Base-by-base conservation (phyloP, 176 grass and related monocot genomes). In the Aegilops bicornis region DNA sequence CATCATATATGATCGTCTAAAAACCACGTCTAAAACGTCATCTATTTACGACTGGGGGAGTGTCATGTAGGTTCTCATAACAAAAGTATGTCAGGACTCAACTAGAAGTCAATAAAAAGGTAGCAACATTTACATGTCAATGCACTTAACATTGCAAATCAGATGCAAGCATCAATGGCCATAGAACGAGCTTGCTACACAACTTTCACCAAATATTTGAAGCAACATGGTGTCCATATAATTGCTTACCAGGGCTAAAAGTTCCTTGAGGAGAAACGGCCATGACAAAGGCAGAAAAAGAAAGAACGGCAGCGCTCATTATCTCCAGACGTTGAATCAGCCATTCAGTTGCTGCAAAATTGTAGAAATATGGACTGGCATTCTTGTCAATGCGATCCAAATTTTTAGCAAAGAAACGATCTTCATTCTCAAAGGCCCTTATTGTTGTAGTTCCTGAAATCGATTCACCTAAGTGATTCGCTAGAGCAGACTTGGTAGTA, bases 391-490 rank as follows among this genome's bases (percentile, higher is more conserved):
- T 74, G 68, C 96, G 93, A 54, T 88, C 86, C 74, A 96, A 79
- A 83, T 68, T 94, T 85, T 91, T 92, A n/a, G 67, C 79, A 88
- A 98, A 98, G 82, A 98, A 98, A 76, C 90, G 82, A 79, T 94
- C 82, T 91, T 98, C 96, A 68, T 92, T 87, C 67, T 89, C 61
- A 78, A 98, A 98, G 64, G 93, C 93, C 66, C 94, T 92, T 77
- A 98, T 96, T 77, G 88, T 98, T 61, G 88, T 88, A 82, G 90
- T 79, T 65, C 93, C 96, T 32, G 88, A 72, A 89, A 96, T 86
- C 14, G 97, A 98, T 85, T 98, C 97, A 17, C 88, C 87, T 23
- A 98, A 82, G 87, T 98, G 97, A 85, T 98, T 98, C 60, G 87
- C 88, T 33, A 98, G 75, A 73, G 88, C 79, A 86, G 97, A 98